Base-by-base conservation (phyloP, 148 eudicot genomes). In the Persicaria maculosa region DNA sequence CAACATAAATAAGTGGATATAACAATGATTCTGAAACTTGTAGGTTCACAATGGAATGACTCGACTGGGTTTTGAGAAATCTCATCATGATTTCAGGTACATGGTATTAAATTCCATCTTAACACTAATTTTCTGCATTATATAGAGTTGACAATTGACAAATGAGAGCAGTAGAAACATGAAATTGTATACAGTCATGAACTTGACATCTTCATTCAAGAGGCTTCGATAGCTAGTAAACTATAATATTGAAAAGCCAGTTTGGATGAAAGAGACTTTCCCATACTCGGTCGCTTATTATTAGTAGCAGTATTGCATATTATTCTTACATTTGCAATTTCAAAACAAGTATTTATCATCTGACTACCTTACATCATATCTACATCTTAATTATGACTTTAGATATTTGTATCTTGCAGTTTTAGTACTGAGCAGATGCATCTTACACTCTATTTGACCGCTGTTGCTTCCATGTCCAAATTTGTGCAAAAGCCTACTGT, bases 31-130 rank as follows among this genome's bases (percentile, higher is more conserved):
- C 55, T 10, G 74, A 19, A 11, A 77, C 52, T 84, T 50, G 59
- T 83, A 93, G 98, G 97, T 93, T 40, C 86, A 89, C 71, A 89
- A 93, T 90, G 98, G 98, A 85, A 75, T 93, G 93, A 91, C 97
- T 79, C 93, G 88, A 72, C 74, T 85, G 78, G 98, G 97, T 78
- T 93, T 77, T 78, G 98, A 93, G 74, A 89, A 86, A 78, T 75
- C 84, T 69, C 80, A 85, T 80, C 80, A 75, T 48, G 97, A 88
- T 79, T 89, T 85, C 80, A 90, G 97, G 98, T 93, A 65, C n/a
- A 43, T 10, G 2, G 4, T 64, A 36, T n/a, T 17, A 9, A 31
- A 62, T 36, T 62, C n/a, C 68, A 11, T 62, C 15, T 11, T 14
- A 25, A 31, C n/a, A 31, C 14, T 62, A 44, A 62, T 62, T 62